Conservation (phyloP, 495 filamentous ascomycete species). For the Massariosphaeria phaeospora region DNA sequence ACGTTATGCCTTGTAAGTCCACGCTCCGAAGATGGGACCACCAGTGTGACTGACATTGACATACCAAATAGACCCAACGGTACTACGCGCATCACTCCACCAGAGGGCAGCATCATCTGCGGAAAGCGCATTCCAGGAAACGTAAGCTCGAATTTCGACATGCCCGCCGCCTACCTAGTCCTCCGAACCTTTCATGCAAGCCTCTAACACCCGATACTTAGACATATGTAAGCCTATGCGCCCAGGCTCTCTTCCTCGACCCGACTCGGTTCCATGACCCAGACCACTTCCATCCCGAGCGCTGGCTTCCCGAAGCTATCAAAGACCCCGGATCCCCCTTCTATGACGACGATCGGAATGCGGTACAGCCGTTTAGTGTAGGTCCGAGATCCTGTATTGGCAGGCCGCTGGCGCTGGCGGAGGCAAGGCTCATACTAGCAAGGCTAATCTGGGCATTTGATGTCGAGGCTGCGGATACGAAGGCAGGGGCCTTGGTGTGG, state of each 20-base stretch:
- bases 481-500: constrained; percentile 36
- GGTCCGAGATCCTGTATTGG: constrained; percentile 60
- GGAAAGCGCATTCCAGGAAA: constrained; percentile 45
- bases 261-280: constrained; percentile 44
- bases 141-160: constrained; percentile 21
- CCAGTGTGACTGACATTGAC: too few relatives aligned
- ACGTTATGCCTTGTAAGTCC: constrained; percentile 44
- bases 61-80: too few relatives aligned
- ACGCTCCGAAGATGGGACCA: too few relatives aligned
- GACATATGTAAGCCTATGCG: constrained; percentile 50
- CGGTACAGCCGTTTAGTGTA: constrained; percentile 53
- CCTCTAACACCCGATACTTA: not conserved
- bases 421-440: constrained; percentile 23
- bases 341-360: constrained; percentile 44
- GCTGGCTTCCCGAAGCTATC: constrained; percentile 42
- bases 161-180: too few relatives aligned
- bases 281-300: constrained; percentile 48
- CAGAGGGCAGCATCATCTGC: constrained; percentile 46
- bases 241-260: constrained; percentile 44
- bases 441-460: constrained; percentile 25
- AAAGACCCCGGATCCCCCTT: constrained; percentile 35
- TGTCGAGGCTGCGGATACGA: constrained; percentile 30
- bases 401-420: constrained; percentile 21
- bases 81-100: constrained; percentile 49
- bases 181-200: not conserved